Conservation (phyloP, 805 yeast genomes). For the Lachancea waltii region DNA sequence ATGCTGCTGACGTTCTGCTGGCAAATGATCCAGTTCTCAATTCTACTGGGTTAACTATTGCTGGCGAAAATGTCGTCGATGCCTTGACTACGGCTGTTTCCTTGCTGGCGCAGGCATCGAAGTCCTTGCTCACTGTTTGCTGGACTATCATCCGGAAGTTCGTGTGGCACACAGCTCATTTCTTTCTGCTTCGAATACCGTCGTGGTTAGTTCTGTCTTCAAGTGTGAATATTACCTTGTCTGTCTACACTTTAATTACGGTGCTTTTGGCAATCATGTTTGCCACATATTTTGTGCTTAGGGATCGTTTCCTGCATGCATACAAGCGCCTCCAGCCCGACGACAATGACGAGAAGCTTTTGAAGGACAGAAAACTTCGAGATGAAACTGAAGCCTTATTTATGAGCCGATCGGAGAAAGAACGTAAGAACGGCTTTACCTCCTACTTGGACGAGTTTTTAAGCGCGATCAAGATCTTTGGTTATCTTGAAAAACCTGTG, state of each 20-base stretch:
- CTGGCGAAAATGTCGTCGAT: slow-evolving; percentile 4
- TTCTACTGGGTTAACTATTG: slow-evolving; percentile 3
- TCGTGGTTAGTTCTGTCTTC: slow-evolving; percentile 6
- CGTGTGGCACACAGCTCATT: slow-evolving; percentile 1
- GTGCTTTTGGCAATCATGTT: slow-evolving; percentile 3
- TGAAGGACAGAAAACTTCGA: slow-evolving; percentile 5
- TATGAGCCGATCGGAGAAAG: slow-evolving; percentile 1
- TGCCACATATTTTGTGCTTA: slow-evolving; percentile 6
- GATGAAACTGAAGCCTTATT: slow-evolving; percentile 10
- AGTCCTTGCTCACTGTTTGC: neutral
- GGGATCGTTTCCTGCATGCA: slow-evolving; percentile 7
- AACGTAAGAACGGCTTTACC: slow-evolving; percentile 31
- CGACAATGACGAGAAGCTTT: slow-evolving; percentile 6
- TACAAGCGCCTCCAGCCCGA: slow-evolving; percentile 8
- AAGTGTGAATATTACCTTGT: slow-evolving; percentile 5
- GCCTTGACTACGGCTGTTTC: slow-evolving; percentile 3
- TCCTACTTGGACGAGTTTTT: slow-evolving; percentile 84
- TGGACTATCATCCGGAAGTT: neutral
- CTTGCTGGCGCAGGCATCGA: slow-evolving; percentile 6
- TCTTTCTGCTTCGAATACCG: slow-evolving; percentile 7
- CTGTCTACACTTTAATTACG: slow-evolving; percentile 5
- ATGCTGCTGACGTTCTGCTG: slow-evolving; percentile 1
- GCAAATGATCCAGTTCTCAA: slow-evolving; percentile 6
- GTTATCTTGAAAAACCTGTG: slow-evolving; percentile 83
- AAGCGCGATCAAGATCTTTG: slow-evolving; percentile 87